A percentile compares a stretch with the other conserved stretches of the same genome.
Conservation (phyloP, 2,329 filamentous ascomycete genomes). For the Exophiala xenobiotica region DNA sequence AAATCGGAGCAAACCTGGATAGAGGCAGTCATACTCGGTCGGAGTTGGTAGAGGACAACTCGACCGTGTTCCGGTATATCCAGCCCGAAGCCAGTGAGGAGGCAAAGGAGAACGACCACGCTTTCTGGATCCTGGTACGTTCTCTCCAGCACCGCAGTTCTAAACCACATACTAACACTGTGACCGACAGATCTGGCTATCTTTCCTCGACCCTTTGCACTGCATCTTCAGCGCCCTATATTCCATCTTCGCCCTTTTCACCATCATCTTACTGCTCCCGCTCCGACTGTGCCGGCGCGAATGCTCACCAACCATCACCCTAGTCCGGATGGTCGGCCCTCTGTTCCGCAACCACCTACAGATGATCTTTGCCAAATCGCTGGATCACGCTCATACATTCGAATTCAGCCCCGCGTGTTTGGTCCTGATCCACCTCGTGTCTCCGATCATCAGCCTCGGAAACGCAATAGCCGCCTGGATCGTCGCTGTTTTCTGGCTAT, state of each 20-base stretch:
- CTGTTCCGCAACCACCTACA: slow-evolving; percentile 29
- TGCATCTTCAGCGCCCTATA: slow-evolving; percentile 56
- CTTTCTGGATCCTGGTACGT: slow-evolving; percentile 46
- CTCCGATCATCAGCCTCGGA: slow-evolving; percentile 57
- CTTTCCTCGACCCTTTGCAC: slow-evolving; percentile 52
- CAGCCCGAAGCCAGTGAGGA: slow-evolving; percentile 31
- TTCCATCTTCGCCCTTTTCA: slow-evolving; percentile 52
- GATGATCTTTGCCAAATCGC: slow-evolving; percentile 28
- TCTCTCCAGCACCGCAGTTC: too few species aligned
- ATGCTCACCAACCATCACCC: slow-evolving; percentile 37
- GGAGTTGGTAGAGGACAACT: slow-evolving; percentile 25
- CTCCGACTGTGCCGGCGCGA: slow-evolving; percentile 53
- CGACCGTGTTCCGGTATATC: slow-evolving; percentile 25
- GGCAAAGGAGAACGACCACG: slow-evolving; percentile 38
- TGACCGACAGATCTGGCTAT: slow-evolving; percentile 35
- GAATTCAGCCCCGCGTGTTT: slow-evolving; percentile 45
- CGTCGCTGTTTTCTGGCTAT: slow-evolving; percentile 62
- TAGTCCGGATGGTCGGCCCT: slow-evolving; percentile 28
- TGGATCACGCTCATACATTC: slow-evolving; percentile 33
- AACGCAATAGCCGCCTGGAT: slow-evolving; percentile 59
- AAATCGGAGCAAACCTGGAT: slow-evolving; percentile 4
- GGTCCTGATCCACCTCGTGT: slow-evolving; percentile 54
- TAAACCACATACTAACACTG: too few species aligned
- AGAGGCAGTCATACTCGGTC: slow-evolving; percentile 9
- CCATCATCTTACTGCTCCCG: slow-evolving; percentile 53